Percentiles rank a stretch among this genome's conserved stretches.
These are phyloP conservation scores for Kodamaea jinghongensis DNA, from an alignment of 805 yeast genomes.

Conservation along the genomic window DNA sequence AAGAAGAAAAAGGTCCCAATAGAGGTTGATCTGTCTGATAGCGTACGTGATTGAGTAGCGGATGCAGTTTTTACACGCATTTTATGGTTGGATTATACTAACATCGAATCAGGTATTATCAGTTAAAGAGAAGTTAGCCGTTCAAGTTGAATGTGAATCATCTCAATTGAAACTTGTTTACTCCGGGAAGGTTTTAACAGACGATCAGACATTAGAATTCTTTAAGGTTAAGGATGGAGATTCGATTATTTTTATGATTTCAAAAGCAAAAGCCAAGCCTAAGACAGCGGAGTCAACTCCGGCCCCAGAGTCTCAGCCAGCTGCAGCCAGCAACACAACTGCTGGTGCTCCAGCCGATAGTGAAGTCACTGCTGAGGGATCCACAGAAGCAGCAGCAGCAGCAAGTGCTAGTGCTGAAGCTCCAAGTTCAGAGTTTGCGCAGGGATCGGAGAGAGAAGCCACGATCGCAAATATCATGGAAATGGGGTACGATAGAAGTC, in stretches of 20 bases:
- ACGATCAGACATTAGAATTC: slow-evolving; percentile 68
- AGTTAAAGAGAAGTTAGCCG: slow-evolving; percentile 73
- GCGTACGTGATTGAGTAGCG: slow-evolving; percentile 1
- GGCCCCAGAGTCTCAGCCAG: slow-evolving; percentile 20
- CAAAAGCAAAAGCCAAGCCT: slow-evolving; percentile 38
- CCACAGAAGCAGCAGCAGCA: slow-evolving; percentile 20
- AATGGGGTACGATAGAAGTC: slow-evolving; percentile 90
- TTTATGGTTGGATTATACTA: slow-evolving; percentile 4
- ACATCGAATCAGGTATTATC: slow-evolving; percentile 47
- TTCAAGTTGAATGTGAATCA: slow-evolving; percentile 63
- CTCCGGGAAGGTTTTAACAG: slow-evolving; percentile 86
- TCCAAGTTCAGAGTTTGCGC: slow-evolving; percentile 60
- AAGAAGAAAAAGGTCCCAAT: slow-evolving; percentile 84
- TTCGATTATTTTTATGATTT: slow-evolving; percentile 89
- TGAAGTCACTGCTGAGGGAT: no score
- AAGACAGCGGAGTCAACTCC: slow-evolving; percentile 25
- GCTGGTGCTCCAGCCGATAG: slow-evolving; percentile 16
- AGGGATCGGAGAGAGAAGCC: slow-evolving; percentile 74
- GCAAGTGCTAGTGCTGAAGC: slow-evolving; percentile 14
- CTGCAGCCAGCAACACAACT: slow-evolving; percentile 12
- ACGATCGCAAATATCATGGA: slow-evolving; percentile 84
- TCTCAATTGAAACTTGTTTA: slow-evolving; percentile 84
- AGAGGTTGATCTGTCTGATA: slow-evolving; percentile 58
- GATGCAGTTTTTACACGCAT: not conserved
- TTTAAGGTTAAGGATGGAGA: slow-evolving; percentile 81